A percentile compares a stretch with the other conserved stretches of the same genome.
These are phyloP conservation scores for Penicillium dipodomyicola DNA, from an alignment of 495 filamentous ascomycete genomes.

Conservation along the genomic window DNA sequence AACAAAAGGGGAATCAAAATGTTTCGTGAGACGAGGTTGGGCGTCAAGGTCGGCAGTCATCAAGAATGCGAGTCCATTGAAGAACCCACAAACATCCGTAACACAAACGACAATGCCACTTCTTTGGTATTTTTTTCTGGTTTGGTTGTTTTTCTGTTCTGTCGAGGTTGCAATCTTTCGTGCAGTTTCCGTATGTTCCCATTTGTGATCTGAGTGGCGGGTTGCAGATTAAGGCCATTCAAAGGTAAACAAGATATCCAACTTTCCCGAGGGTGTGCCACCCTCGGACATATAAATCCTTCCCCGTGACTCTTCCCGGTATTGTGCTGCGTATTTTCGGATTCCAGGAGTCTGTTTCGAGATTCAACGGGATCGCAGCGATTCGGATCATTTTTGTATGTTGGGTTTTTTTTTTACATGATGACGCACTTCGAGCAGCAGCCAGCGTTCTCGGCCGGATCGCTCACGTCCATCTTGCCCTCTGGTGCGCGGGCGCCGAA, in stretches of 20 bases:
- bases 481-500: constrained; percentile 61
- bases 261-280: neutral
- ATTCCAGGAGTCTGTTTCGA: neutral
- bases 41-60: constrained; percentile 39
- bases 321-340: constrained; percentile 1
- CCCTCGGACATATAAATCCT: neutral
- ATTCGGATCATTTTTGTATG: constrained; percentile 9
- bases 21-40: constrained; percentile 45
- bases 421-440: constrained; percentile 87
- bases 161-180: constrained; percentile 6
- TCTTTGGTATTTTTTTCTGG: constrained; percentile 7
- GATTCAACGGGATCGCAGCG: constrained; percentile 1
- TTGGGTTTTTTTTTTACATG: constrained; percentile 60
- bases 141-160: constrained; percentile 18
- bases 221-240: constrained; percentile 13
- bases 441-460: constrained; percentile 65
- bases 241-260: constrained; percentile 10
- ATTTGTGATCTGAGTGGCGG: constrained; percentile 17
- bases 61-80: constrained; percentile 29
- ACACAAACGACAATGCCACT: constrained; percentile 19
- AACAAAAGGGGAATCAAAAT: constrained; percentile 50
- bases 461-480: constrained; percentile 74
- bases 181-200: constrained; percentile 21
- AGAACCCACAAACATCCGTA: constrained; percentile 29
- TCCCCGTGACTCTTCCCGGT: neutral